Evolutionary conservation across 1,139 yeast species (phyloP).

Genomic region (Pichia sorboxylosa): DNA sequence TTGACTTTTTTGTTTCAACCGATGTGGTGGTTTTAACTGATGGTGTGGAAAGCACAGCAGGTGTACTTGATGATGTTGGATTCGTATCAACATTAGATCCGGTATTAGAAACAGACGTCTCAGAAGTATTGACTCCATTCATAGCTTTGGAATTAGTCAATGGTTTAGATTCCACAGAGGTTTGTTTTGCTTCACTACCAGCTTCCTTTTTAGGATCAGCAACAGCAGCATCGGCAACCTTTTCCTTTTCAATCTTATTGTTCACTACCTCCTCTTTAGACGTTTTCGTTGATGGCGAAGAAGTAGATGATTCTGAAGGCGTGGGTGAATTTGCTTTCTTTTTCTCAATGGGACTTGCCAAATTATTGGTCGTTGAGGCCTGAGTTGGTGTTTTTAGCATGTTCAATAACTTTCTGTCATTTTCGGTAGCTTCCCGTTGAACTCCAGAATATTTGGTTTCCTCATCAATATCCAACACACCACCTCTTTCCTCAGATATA

Average conservation of each 20-base stretch:
- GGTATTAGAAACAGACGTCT: no score
- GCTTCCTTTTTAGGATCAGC: no score
- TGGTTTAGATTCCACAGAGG: no score
- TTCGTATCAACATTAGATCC: no score
- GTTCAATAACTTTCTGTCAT: constrained; percentile 20
- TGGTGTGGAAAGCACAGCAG: no score
- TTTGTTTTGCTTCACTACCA: no score
- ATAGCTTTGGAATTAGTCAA: no score
- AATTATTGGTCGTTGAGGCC: not conserved
- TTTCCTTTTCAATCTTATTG: not conserved
- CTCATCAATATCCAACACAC: constrained; percentile 61
- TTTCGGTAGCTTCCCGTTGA: constrained; percentile 35
- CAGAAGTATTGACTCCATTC: no score
- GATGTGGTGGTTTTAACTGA: no score
- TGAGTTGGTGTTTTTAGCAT: constrained; percentile 18
- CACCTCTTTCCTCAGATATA: constrained; percentile 84
- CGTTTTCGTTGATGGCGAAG: not conserved
- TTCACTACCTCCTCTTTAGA: not conserved
- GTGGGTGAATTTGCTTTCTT: not conserved
- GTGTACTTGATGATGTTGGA: no score
- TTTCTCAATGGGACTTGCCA: not conserved
- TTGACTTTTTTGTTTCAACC: no score
- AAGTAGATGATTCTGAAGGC: not conserved
- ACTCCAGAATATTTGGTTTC: constrained; percentile 97
- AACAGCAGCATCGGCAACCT: constrained; percentile 3